Conservation (phyloP, 2,329 filamentous ascomycete species). For the Orbilia oligospora region DNA sequence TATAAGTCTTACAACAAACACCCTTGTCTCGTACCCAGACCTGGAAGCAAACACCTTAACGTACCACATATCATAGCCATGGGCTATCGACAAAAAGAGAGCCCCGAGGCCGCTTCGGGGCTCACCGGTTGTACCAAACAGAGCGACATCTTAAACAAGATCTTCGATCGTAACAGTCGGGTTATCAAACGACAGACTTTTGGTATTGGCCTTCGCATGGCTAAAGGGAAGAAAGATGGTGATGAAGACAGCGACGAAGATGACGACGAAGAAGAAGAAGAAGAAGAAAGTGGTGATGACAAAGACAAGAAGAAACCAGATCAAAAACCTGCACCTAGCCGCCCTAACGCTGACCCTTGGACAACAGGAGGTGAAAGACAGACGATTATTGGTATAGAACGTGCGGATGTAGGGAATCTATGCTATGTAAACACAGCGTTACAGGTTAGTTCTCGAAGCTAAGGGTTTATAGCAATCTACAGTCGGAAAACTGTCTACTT, state of each 20-base stretch:
- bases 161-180: neutral
- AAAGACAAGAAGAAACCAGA: too few relatives aligned
- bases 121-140: neutral
- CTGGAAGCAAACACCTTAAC: too few relatives aligned
- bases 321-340: neutral
- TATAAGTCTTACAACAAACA: neutral
- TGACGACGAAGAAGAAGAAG: neutral
- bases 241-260: neutral
- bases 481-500: too few relatives aligned
- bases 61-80: neutral
- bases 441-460: constrained; percentile 25
- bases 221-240: neutral
- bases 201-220: neutral
- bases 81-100: neutral
- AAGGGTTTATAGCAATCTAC: too few relatives aligned
- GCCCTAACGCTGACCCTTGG: constrained; percentile 19
- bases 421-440: constrained; percentile 40
- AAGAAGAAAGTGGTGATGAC: neutral
- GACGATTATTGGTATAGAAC: constrained; percentile 30
- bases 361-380: constrained; percentile 1
- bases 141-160: neutral
- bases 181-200: neutral
- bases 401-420: neutral
- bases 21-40: too few relatives aligned
- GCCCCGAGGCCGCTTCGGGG: neutral